Evolutionary conservation across 176 grass and related monocot species (phyloP).

Genomic region (Rhynchospora pubera): DNA sequence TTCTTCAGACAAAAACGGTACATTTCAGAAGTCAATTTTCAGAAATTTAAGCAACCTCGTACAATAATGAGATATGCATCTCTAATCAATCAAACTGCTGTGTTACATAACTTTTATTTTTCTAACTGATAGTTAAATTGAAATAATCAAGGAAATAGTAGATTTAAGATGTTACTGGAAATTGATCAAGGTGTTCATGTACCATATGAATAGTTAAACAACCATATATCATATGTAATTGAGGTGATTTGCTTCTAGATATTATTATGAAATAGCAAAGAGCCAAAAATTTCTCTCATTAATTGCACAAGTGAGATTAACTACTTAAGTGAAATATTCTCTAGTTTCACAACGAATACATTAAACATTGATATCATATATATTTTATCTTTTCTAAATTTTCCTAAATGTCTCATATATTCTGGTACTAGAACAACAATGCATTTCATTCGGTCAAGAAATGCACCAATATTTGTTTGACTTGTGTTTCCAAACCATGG

Average conservation of each 20-base stretch:
- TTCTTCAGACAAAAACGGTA: background rate
- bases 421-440: background rate
- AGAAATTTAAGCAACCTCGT: background rate
- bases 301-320: background rate
- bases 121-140: too few species aligned
- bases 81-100: too few species aligned
- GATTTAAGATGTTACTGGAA: background rate
- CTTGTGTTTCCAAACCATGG: background rate
- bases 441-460: background rate
- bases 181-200: background rate
- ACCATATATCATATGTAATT: background rate
- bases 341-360: background rate
- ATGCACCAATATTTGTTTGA: background rate
- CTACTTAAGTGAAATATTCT: background rate
- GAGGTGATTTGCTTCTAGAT: background rate
- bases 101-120: too few species aligned
- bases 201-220: background rate
- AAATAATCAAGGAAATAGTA: background rate
- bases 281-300: background rate
- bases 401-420: background rate
- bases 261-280: background rate
- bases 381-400: background rate
- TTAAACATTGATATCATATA: background rate
- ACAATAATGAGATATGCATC: too few species aligned
- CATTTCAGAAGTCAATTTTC: background rate